Evolutionary conservation across 1,139 yeast genomes (phyloP).

Genomic region (Geotrichum phurueaensis): DNA sequence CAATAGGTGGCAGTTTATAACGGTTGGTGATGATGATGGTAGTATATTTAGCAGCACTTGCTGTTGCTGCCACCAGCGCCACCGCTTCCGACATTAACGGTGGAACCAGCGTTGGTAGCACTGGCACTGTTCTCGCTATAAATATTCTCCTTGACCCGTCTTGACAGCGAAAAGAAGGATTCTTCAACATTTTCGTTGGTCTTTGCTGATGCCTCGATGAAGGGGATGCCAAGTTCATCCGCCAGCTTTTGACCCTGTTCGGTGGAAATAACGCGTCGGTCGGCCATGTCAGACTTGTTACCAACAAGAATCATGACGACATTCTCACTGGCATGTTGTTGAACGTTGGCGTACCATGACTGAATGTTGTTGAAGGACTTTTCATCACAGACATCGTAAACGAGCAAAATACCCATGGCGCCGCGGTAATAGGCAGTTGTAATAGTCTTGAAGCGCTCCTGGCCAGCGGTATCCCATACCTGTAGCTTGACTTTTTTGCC

Average conservation of each 20-base stretch:
- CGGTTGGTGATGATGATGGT: neutral
- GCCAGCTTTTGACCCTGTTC: slow-evolving; percentile 92
- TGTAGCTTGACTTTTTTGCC: slow-evolving; percentile 91
- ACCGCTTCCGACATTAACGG: slow-evolving; percentile 25
- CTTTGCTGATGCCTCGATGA: slow-evolving; percentile 94
- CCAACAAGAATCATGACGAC: slow-evolving; percentile 93
- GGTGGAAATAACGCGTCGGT: slow-evolving; percentile 63
- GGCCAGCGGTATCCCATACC: slow-evolving; percentile 99
- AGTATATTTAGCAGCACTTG: slow-evolving; percentile 30
- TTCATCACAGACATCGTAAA: slow-evolving; percentile 93
- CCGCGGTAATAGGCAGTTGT: slow-evolving; percentile 98
- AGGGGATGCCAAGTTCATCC: slow-evolving; percentile 79
- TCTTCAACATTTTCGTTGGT: slow-evolving; percentile 88
- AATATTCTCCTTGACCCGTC: slow-evolving; percentile 75
- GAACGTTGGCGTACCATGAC: slow-evolving; percentile 91
- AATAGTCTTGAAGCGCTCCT: slow-evolving; percentile 95
- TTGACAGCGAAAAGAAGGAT: slow-evolving; percentile 86
- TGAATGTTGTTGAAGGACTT: slow-evolving; percentile 81
- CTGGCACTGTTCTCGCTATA: slow-evolving; percentile 31
- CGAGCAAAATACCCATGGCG: slow-evolving; percentile 95
- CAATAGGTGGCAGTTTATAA: neutral
- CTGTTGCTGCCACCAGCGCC: slow-evolving; percentile 18
- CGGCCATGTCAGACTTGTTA: slow-evolving; percentile 82
- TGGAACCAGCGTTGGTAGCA: slow-evolving; percentile 20
- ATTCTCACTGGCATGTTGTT: slow-evolving; percentile 93